These are phyloP conservation scores for Pseudogymnoascus sp. DNA, from an alignment of 2,329 filamentous ascomycete genomes.

Conservation along the genomic window DNA sequence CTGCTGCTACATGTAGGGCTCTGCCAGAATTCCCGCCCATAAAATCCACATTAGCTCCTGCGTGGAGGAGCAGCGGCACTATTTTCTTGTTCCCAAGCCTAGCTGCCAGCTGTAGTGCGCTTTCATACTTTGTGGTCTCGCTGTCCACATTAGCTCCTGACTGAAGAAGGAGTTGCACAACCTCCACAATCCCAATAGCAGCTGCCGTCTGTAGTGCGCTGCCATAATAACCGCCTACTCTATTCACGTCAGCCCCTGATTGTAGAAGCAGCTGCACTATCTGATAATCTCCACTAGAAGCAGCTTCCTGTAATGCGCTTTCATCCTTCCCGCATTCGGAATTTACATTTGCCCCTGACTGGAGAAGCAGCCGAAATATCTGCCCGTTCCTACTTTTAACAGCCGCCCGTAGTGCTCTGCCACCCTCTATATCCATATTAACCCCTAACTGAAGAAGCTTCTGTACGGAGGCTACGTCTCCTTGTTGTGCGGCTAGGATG, in stretches of 20 bases:
- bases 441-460: constrained; percentile 26
- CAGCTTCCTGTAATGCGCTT: constrained; percentile 4
- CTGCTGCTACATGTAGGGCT: too few species aligned
- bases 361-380: constrained; percentile 13
- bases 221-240: not conserved
- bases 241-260: constrained; percentile 4
- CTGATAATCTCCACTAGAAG: not conserved
- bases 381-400: constrained; percentile 4
- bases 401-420: not conserved
- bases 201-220: not conserved
- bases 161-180: constrained; percentile 15
- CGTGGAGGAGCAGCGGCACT: too few species aligned
- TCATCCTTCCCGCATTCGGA: not conserved
- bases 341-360: not conserved
- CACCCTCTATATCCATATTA: constrained; percentile 10
- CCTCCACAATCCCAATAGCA: constrained; percentile 9
- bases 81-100: not conserved
- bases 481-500: constrained; percentile 26
- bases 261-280: constrained; percentile 13
- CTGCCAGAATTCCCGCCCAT: too few species aligned
- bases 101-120: too few species aligned
- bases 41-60: too few species aligned
- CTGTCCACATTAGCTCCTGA: constrained; percentile 4
- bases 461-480: constrained; percentile 31
- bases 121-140: not conserved